Evolutionary conservation across 2,329 filamentous ascomycete species (phyloP).

Genomic region (Fusarium albidum): DNA sequence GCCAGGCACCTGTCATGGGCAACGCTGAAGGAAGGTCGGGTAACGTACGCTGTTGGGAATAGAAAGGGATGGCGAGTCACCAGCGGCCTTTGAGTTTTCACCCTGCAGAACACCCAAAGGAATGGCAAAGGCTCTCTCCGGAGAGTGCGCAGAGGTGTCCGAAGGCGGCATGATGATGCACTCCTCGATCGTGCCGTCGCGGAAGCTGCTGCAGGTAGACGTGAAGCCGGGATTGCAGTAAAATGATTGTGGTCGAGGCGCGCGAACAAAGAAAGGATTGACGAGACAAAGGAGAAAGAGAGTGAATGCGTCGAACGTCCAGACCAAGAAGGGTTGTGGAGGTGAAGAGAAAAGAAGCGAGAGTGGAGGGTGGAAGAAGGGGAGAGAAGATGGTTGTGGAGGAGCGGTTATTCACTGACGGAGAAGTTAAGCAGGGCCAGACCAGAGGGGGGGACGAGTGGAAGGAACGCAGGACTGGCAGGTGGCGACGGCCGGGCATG

Average conservation of each 20-base stretch:
- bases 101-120: constrained; percentile 29
- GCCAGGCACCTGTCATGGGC: neutral
- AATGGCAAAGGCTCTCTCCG: constrained; percentile 35
- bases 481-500: constrained; percentile 28
- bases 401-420: constrained; percentile 42
- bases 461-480: constrained; percentile 34
- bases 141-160: constrained; percentile 39
- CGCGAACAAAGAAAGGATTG: constrained; percentile 38
- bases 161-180: constrained; percentile 43
- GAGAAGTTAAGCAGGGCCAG: constrained; percentile 32
- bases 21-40: neutral
- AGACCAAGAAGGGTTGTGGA: constrained; percentile 30
- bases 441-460: constrained; percentile 23
- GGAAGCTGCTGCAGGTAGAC: constrained; percentile 9
- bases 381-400: constrained; percentile 21
- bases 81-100: constrained; percentile 26
- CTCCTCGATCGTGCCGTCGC: constrained; percentile 7
- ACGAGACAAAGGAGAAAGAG: constrained; percentile 43
- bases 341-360: constrained; percentile 23
- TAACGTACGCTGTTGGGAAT: constrained; percentile 30
- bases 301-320: constrained; percentile 34
- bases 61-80: constrained; percentile 22
- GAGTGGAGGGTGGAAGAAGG: constrained; percentile 13
- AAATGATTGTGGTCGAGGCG: constrained; percentile 40
- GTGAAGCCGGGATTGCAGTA: constrained; percentile 12